phyloP scores from a whole-genome alignment of 2,329 filamentous ascomycete species.

The Trichophyton rubrum region DNA sequence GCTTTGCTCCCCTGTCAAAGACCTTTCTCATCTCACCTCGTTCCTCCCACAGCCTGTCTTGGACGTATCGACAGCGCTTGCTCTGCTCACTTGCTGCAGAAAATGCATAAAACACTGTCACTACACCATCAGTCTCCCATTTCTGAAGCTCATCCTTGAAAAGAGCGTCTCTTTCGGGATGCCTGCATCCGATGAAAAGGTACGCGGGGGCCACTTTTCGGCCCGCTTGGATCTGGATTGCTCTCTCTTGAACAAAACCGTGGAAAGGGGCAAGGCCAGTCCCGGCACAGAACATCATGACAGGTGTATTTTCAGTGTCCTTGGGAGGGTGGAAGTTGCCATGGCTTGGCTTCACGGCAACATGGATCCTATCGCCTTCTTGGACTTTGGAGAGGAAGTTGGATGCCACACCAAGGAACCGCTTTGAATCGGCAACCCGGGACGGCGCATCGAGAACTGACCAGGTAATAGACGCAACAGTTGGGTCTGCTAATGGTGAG shows the following conservation, averaged over 20 bases:
- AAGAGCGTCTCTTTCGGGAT: background rate
- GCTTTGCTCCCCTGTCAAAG: background rate
- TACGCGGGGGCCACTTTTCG: background rate
- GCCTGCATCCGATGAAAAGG: background rate
- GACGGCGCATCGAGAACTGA: background rate
- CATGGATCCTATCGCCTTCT: background rate
- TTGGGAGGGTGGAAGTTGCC: slow-evolving; percentile 1
- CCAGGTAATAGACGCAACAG: background rate
- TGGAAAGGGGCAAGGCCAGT: background rate
- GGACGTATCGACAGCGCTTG: background rate
- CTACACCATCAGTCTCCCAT: background rate
- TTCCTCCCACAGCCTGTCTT: slow-evolving; percentile 1
- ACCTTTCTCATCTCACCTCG: background rate
- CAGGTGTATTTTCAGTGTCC: background rate
- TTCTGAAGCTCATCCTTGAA: background rate
- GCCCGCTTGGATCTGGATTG: background rate
- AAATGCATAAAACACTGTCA: background rate
- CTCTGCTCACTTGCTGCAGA: background rate
- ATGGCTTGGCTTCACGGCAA: background rate
- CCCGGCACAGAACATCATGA: slow-evolving; percentile 1
- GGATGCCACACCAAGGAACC: background rate
- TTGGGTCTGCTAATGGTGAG: background rate
- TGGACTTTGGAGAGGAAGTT: background rate
- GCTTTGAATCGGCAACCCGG: background rate
- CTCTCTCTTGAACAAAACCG: background rate